Evolutionary conservation across 1,139 yeast species (phyloP).

Genomic region (Pneumocystis sp.): DNA sequence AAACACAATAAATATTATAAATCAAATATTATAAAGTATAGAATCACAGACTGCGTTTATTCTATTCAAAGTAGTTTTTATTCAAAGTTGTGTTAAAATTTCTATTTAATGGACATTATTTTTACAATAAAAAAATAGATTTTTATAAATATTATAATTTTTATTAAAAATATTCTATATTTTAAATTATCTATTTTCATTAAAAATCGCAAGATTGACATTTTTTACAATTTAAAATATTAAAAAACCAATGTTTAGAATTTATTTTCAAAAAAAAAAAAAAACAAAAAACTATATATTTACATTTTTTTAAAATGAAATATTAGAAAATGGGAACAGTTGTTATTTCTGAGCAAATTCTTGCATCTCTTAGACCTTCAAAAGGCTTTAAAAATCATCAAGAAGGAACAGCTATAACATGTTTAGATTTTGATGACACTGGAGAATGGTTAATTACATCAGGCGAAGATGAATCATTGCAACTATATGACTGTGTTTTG

Average conservation of each 20-base stretch:
- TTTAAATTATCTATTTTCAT: no score
- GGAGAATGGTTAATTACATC: conserved; percentile 61
- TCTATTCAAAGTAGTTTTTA: no score
- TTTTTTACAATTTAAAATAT: background rate
- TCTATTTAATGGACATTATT: no score
- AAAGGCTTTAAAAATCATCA: conserved; percentile 47
- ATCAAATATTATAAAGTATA: no score
- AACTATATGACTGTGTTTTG: conserved; percentile 59
- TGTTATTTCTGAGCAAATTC: conserved; percentile 21
- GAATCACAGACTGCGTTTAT: no score
- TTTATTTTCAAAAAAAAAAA: background rate
- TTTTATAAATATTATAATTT: no score
- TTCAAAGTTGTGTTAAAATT: no score
- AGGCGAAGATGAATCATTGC: conserved; percentile 70
- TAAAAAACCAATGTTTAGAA: background rate
- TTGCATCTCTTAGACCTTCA: conserved; percentile 38
- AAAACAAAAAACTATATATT: background rate
- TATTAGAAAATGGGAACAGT: conserved; percentile 11
- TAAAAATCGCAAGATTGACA: no score
- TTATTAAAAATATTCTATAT: no score
- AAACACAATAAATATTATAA: no score
- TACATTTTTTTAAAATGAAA: background rate
- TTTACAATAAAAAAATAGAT: no score
- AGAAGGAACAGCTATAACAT: conserved; percentile 48
- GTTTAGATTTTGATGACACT: conserved; percentile 70